Percentiles rank a stretch among this genome's conserved stretches.
phyloP scores from a whole-genome alignment of 257 asterid genomes.

The Craterostigma plantagineum region DNA sequence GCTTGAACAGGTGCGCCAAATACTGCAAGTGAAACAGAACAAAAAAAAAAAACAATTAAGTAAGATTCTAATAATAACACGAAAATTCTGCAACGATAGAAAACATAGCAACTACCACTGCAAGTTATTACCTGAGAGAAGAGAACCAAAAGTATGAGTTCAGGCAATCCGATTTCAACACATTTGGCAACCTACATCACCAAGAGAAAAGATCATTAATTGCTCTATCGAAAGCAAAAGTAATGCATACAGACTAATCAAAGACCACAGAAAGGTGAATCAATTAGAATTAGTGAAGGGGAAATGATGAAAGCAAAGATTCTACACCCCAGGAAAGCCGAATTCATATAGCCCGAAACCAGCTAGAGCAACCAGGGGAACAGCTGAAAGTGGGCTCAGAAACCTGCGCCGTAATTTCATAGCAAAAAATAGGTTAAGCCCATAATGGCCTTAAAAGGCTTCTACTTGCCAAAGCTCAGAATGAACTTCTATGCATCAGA shows the following conservation, averaged over 20 bases:
- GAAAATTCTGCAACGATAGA: not conserved
- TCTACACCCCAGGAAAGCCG: conserved; percentile 3
- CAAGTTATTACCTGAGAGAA: conserved; percentile 40
- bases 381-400: conserved; percentile 4
- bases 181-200: conserved; percentile 51
- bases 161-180: conserved; percentile 57
- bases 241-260: not conserved
- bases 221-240: not conserved
- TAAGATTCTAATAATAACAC: not conserved
- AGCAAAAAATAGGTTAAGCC: too few species aligned
- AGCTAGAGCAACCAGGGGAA: conserved; percentile 4
- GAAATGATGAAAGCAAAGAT: not conserved
- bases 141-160: conserved; percentile 34
- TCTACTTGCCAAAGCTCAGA: too few species aligned
- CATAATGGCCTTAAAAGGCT: too few species aligned
- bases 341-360: conserved; percentile 4
- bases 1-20: conserved; percentile 36
- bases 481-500: too few species aligned
- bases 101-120: not conserved
- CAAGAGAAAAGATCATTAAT: not conserved
- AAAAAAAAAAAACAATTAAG: not conserved
- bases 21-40: conserved; percentile 57
- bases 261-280: not conserved
- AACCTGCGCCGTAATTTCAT: conserved; percentile 1
- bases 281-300: not conserved